Evolutionary conservation across 1,284 basidiomycete species (phyloP).

Genomic region (Blastosporella zonata): DNA sequence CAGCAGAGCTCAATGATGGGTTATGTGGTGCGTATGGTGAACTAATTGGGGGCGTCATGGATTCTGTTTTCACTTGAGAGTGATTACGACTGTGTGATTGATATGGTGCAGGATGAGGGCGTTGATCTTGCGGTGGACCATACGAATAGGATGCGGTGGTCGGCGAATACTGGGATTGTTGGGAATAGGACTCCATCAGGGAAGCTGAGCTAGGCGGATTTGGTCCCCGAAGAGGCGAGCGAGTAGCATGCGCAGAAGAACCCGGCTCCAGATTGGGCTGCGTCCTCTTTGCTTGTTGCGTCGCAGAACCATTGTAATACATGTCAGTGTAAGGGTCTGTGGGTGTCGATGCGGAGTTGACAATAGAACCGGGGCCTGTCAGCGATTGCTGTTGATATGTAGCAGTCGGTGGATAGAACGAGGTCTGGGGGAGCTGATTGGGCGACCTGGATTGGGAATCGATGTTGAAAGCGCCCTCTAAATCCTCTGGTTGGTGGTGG

Average conservation of each 20-base stretch:
- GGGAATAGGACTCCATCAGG: conserved; percentile 65
- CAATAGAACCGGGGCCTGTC: conserved; percentile 35
- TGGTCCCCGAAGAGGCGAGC: conserved; percentile 59
- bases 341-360: conserved; percentile 28
- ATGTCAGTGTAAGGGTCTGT: conserved; percentile 59
- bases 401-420: conserved; percentile 60
- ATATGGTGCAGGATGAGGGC: conserved; percentile 40
- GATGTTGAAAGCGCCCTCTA: conserved; percentile 63
- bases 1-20: conserved; percentile 31
- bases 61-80: conserved; percentile 57
- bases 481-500: conserved; percentile 64
- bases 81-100: conserved; percentile 58
- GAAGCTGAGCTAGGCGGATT: conserved; percentile 42
- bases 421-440: conserved; percentile 36
- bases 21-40: conserved; percentile 53
- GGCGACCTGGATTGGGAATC: conserved; percentile 36
- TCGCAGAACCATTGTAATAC: conserved; percentile 54
- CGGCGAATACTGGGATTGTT: conserved; percentile 64
- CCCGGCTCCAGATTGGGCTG: conserved; percentile 51
- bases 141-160: conserved; percentile 53
- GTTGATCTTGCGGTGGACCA: conserved; percentile 46
- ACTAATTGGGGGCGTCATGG: conserved; percentile 48
- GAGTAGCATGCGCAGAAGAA: conserved; percentile 44
- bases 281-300: conserved; percentile 52
- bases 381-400: conserved; percentile 51